These are phyloP conservation scores for Lenwebbia sp. DNA, from an alignment of 345 rosid genomes.

Conservation along the genomic window DNA sequence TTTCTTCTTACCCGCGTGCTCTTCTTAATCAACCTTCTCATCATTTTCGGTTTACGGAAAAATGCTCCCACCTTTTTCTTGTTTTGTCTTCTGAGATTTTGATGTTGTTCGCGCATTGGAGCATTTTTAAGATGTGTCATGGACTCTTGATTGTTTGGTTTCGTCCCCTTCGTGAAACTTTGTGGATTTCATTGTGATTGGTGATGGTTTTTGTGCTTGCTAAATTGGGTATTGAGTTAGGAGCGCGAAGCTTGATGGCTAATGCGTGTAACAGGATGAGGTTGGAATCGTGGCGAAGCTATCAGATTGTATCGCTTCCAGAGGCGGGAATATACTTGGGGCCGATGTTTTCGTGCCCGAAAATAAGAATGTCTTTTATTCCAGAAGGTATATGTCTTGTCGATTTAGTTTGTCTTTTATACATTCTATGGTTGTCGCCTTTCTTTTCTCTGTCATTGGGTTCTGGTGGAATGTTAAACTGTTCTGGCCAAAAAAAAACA, in stretches of 20 bases:
- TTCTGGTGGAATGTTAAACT: neutral
- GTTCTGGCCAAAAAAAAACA: neutral
- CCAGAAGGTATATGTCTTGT: constrained; percentile 49
- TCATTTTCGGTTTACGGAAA: neutral
- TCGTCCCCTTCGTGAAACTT: neutral
- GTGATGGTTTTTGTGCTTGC: neutral
- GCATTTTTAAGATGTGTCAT: neutral
- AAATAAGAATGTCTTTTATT: constrained; percentile 70
- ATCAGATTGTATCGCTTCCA: constrained; percentile 87
- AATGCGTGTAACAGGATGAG: constrained; percentile 34
- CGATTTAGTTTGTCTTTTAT: neutral
- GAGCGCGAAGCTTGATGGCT: neutral
- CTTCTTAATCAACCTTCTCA: neutral
- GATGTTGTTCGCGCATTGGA: neutral
- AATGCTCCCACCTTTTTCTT: neutral
- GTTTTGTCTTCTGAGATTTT: neutral
- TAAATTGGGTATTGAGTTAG: neutral
- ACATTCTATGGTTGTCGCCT: neutral
- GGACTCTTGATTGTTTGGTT: neutral
- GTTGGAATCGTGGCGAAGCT: constrained; percentile 89
- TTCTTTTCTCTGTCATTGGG: neutral
- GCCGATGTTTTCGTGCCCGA: constrained; percentile 90
- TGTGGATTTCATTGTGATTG: neutral
- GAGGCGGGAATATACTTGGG: constrained; percentile 84
- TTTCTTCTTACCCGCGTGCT: neutral